phyloP scores from a whole-genome alignment of 768 basidiomycete species.

The Mycena alexandri region DNA sequence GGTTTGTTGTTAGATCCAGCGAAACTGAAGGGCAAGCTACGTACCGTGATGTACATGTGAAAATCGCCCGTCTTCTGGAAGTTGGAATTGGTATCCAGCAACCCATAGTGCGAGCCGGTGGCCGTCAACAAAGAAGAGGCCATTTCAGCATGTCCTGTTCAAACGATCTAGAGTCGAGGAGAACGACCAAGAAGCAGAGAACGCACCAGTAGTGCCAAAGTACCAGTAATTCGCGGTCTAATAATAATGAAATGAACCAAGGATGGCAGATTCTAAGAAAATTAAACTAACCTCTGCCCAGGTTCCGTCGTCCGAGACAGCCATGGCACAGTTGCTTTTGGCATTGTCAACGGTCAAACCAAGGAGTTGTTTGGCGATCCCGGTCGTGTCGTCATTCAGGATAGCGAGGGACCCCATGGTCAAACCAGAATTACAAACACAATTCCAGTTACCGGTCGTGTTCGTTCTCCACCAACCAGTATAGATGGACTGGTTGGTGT shows the following conservation, averaged over 20 bases:
- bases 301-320: constrained; percentile 78
- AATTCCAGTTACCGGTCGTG: constrained; percentile 96
- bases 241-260: not conserved
- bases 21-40: not conserved
- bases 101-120: constrained; percentile 84
- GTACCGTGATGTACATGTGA: constrained; percentile 80
- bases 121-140: constrained; percentile 84
- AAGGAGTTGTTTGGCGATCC: constrained; percentile 76
- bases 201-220: constrained; percentile 78
- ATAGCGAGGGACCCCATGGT: constrained; percentile 93
- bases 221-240: constrained; percentile 96
- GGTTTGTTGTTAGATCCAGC: constrained; percentile 29
- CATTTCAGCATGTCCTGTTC: constrained; percentile 95
- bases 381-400: constrained; percentile 83
- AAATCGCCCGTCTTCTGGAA: constrained; percentile 80
- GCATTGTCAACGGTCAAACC: constrained; percentile 80
- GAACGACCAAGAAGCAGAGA: not conserved
- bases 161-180: constrained; percentile 76
- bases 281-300: constrained; percentile 69
- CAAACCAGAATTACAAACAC: constrained; percentile 93
- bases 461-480: constrained; percentile 83
- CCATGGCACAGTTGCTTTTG: constrained; percentile 77
- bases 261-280: not conserved
- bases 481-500: constrained; percentile 53
- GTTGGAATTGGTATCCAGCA: constrained; percentile 79